These are phyloP conservation scores for Ustilago vetiveriae DNA, from an alignment of 1,284 basidiomycete species.

Conservation along the genomic window DNA sequence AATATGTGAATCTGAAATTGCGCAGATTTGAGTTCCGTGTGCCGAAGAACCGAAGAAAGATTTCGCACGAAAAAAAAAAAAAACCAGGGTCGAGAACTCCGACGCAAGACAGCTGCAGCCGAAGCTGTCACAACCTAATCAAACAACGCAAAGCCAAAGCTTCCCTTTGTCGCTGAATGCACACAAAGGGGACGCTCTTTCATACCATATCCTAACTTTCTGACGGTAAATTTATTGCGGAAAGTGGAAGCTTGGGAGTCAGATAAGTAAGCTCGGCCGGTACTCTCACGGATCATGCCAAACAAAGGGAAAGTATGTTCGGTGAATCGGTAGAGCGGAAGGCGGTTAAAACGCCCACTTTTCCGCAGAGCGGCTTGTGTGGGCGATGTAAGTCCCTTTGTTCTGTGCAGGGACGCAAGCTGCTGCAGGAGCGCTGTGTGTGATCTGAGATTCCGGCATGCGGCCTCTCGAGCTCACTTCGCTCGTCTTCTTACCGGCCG, in stretches of 20 bases:
- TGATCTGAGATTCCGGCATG: too few species aligned
- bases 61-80: constrained; percentile 19
- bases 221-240: too few species aligned
- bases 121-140: constrained; percentile 47
- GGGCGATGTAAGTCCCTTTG: constrained; percentile 32
- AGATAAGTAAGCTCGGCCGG: too few species aligned
- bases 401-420: constrained; percentile 3
- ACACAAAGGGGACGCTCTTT: constrained; percentile 1
- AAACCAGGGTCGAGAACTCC: too few species aligned
- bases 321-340: not conserved
- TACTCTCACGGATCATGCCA: not conserved
- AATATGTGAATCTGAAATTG: constrained; percentile 8
- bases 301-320: constrained; percentile 7
- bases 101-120: constrained; percentile 29
- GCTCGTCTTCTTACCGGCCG: constrained; percentile 3
- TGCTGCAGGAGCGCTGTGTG: not conserved
- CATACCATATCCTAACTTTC: not conserved
- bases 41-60: constrained; percentile 19
- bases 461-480: constrained; percentile 10
- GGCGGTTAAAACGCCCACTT: constrained; percentile 11
- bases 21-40: constrained; percentile 11
- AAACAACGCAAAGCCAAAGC: constrained; percentile 12
- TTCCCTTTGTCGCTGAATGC: constrained; percentile 21
- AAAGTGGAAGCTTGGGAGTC: too few species aligned
- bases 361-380: not conserved